Evolutionary conservation across 2,329 filamentous ascomycete genomes (phyloP).

Genomic region (Sporothrix schenckii): DNA sequence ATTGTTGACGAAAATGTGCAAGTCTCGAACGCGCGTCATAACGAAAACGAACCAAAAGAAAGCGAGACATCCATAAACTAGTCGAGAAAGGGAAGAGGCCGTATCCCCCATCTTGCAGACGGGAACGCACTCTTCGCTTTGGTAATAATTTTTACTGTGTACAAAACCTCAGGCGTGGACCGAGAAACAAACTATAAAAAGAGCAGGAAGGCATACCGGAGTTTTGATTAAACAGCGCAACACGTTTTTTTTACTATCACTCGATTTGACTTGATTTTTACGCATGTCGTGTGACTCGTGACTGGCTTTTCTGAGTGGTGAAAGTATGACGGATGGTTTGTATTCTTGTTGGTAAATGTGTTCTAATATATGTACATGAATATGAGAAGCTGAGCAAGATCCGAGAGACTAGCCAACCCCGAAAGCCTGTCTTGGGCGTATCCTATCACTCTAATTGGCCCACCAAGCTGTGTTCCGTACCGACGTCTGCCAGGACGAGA

Average conservation of each 20-base stretch:
- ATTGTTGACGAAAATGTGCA: background rate
- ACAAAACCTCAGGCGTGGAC: background rate
- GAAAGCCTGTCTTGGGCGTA: background rate
- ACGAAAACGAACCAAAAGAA: conserved; percentile 2
- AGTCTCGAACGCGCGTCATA: background rate
- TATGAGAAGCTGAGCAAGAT: background rate
- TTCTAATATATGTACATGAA: conserved; percentile 3
- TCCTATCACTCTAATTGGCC: background rate
- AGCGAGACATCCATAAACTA: background rate
- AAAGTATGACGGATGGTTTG: background rate
- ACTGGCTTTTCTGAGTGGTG: no score
- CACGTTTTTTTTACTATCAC: background rate
- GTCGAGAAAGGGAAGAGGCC: conserved; percentile 9
- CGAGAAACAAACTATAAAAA: conserved; percentile 9
- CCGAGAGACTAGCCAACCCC: background rate
- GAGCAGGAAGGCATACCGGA: conserved; percentile 20
- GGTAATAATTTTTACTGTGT: conserved; percentile 13
- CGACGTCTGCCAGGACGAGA: conserved; percentile 29
- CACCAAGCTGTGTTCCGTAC: background rate
- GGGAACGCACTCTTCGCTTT: background rate
- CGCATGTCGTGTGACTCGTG: background rate
- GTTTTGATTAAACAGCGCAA: conserved; percentile 25
- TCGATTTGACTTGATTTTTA: background rate
- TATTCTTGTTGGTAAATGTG: background rate
- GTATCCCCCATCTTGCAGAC: background rate